Conservation (phyloP, 192 early-diverging fungal genomes). For the Anaeromyces robustus region DNA sequence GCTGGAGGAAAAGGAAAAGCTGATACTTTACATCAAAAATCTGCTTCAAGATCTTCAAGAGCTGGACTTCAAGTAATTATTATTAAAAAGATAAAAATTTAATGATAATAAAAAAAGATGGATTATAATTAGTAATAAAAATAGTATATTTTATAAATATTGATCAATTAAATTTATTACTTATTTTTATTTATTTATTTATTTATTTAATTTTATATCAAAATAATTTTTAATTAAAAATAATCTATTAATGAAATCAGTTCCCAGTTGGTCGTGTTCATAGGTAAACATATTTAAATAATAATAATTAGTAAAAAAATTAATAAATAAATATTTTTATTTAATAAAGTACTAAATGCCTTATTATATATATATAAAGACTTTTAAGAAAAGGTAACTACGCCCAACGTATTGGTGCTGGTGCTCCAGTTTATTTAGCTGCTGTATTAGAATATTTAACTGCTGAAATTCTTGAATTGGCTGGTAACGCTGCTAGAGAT, state of each 20-base stretch:
- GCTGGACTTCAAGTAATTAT: neutral
- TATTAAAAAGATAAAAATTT: neutral
- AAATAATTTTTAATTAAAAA: too few species aligned
- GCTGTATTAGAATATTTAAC: slow-evolving; percentile 91
- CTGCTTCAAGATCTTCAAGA: neutral
- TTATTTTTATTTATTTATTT: too few species aligned
- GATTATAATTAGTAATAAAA: too few species aligned
- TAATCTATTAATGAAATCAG: neutral
- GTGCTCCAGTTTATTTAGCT: slow-evolving; percentile 87
- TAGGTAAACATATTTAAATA: neutral
- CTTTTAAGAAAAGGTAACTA: slow-evolving; percentile 87
- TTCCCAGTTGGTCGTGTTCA: neutral
- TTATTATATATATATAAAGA: too few species aligned
- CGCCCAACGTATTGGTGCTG: slow-evolving; percentile 77
- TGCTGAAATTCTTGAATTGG: slow-evolving; percentile 92
- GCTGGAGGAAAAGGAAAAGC: neutral
- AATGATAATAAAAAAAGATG: too few species aligned
- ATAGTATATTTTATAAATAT: too few species aligned
- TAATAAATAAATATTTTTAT: too few species aligned
- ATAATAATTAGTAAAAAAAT: too few species aligned
- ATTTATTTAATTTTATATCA: too few species aligned
- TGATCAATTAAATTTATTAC: too few species aligned
- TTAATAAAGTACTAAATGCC: too few species aligned
- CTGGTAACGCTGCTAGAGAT: slow-evolving; percentile 87
- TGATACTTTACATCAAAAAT: neutral